Base-by-base conservation (phyloP, 164 flowering plant genomes). In the Aristolochia californica region DNA sequence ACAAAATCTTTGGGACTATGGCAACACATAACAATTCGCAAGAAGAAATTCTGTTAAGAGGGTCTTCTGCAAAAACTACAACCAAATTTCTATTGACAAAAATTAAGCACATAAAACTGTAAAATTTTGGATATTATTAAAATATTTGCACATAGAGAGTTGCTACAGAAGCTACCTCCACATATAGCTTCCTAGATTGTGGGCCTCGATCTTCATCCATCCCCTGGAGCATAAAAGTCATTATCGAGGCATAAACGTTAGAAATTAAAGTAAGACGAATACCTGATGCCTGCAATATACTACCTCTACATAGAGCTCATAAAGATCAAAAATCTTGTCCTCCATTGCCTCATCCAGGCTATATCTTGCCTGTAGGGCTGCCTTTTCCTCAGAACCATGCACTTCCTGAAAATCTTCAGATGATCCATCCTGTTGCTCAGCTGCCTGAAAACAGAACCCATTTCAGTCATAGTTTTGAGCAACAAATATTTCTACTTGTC, bases 301-400 rank as follows among this genome's bases (percentile, higher is more conserved):
- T 75, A 89, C 99, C 77, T 89, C 97, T 69, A 83, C 83, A 79
- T 72, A 94, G 62, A 82, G 81, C 67, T 94, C 97, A 75, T 87
- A 94, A 48, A 94, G 88, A 72, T 90, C 95, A 69, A 93, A 94
- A 50, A 94, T 79, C 69, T 84, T 90, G 64, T 94, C 96, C 79
- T 94, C 97, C 82, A 86, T 45, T 21, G 76, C 72, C 40, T 75
- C 56, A 61, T 87, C 97, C 87, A 84, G 84, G 48, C 66, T 62
- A 62, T 65, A 74, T 62, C 77, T 83, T 57, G 71, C 73, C 68
- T 78, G 84, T 20, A 62, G 43, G 43, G 62, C 65, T 58, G 71
- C 83, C 71, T 77, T 93, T 49, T 76, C 97, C 43, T 79, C 80
- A 23, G 72, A 65, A 62, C 65, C 77, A 53, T n/a, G 52, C 53